Conservation (phyloP, 1,284 basidiomycete species). For the Lentinula novae-zelandiae region DNA sequence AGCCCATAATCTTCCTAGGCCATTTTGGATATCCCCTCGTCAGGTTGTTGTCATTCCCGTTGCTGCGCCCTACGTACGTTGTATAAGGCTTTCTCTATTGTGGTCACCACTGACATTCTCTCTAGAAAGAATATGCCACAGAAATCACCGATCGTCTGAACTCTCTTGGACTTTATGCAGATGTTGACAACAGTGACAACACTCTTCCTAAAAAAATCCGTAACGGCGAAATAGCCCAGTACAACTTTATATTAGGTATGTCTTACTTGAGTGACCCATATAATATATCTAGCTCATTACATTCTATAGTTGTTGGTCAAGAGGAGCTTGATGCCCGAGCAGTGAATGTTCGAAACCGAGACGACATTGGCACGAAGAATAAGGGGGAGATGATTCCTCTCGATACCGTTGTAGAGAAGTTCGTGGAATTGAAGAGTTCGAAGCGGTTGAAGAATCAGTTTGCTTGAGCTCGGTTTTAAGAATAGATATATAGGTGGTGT, state of each 20-base stretch:
- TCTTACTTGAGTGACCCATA: slow-evolving; percentile 14
- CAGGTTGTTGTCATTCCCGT: slow-evolving; percentile 96
- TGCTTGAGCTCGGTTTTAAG: background rate
- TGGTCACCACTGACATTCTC: background rate
- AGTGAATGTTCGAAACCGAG: slow-evolving; percentile 94
- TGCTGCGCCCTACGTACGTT: slow-evolving; percentile 77
- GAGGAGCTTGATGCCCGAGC: slow-evolving; percentile 83
- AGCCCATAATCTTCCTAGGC: slow-evolving; percentile 42
- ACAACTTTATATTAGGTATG: slow-evolving; percentile 95
- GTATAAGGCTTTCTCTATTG: background rate
- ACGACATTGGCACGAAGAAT: slow-evolving; percentile 83
- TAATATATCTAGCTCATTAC: slow-evolving; percentile 7
- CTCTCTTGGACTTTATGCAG: slow-evolving; percentile 78
- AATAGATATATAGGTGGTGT: background rate
- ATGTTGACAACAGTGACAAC: slow-evolving; percentile 90
- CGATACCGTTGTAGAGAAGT: slow-evolving; percentile 61
- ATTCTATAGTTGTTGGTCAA: slow-evolving; percentile 81
- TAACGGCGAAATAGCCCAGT: slow-evolving; percentile 89
- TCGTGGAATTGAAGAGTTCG: slow-evolving; percentile 62
- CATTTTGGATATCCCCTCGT: slow-evolving; percentile 96
- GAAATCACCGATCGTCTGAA: slow-evolving; percentile 72
- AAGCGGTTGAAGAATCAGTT: slow-evolving; percentile 60
- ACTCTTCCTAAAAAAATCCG: slow-evolving; percentile 97
- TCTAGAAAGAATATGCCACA: slow-evolving; percentile 86
- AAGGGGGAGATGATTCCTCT: slow-evolving; percentile 66